A percentile compares a stretch with the other conserved stretches of the same genome.
These are phyloP conservation scores for Magnolia kwangsiensis DNA, from an alignment of 164 flowering plant genomes.

Conservation along the genomic window DNA sequence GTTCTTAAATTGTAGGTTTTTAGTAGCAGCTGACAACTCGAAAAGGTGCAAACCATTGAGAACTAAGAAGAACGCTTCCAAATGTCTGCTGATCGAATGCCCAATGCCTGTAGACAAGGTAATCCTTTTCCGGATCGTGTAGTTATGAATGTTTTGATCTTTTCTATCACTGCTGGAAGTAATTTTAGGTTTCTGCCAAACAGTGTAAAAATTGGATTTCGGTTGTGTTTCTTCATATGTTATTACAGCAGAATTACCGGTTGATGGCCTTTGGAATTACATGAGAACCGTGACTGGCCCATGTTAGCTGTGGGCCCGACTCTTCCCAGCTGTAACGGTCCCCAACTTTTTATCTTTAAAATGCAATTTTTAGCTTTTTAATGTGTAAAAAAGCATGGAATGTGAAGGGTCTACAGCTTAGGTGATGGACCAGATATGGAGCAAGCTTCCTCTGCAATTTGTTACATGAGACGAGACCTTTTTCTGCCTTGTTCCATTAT, in stretches of 20 bases:
- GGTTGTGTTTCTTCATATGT: neutral
- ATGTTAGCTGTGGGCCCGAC: too few species aligned
- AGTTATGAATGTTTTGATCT: neutral
- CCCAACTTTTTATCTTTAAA: too few species aligned
- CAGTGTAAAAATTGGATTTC: neutral
- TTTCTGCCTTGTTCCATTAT: too few species aligned
- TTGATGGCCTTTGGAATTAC: neutral
- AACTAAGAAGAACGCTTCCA: neutral
- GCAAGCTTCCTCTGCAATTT: too few species aligned
- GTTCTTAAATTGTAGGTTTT: slow-evolving; percentile 15
- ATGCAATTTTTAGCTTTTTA: too few species aligned
- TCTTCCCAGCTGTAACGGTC: too few species aligned
- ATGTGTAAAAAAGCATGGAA: too few species aligned
- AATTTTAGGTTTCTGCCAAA: neutral
- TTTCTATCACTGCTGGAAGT: neutral
- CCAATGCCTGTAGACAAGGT: neutral
- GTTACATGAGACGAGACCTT: too few species aligned
- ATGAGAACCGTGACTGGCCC: neutral
- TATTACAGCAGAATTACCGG: neutral
- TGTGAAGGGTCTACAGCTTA: too few species aligned
- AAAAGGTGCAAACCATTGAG: neutral
- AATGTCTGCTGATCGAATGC: too few species aligned
- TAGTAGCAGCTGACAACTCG: slow-evolving; percentile 13
- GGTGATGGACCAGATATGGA: too few species aligned
- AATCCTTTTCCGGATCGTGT: neutral